phyloP scores from a whole-genome alignment of 2,329 filamentous ascomycete species.

The Bipolaris bicolor region DNA sequence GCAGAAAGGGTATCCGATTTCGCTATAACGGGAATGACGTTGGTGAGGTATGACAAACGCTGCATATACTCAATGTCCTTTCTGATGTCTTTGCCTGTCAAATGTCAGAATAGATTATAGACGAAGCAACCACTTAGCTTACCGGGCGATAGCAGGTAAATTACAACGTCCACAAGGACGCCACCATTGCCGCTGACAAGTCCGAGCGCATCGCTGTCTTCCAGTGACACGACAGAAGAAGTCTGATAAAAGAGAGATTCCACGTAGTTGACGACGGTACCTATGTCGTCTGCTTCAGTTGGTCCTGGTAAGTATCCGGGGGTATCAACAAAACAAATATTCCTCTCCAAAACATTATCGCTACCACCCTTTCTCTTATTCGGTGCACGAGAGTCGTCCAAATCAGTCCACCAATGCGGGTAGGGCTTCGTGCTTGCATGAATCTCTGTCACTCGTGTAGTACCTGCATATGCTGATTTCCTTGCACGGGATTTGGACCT shows the following conservation, averaged over 20 bases:
- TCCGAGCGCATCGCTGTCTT: constrained; percentile 75
- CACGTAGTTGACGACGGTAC: constrained; percentile 67
- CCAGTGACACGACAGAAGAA: constrained; percentile 65
- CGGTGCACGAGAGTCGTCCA: constrained; percentile 68
- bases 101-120: constrained; percentile 27
- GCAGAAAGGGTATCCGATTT: constrained; percentile 72
- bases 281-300: constrained; percentile 34
- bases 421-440: constrained; percentile 65
- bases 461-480: constrained; percentile 29
- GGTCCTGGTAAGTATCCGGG: constrained; percentile 64
- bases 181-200: constrained; percentile 83
- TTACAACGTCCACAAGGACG: constrained; percentile 79
- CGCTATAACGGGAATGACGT: constrained; percentile 82
- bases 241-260: constrained; percentile 71
- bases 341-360: constrained; percentile 83
- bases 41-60: constrained; percentile 74
- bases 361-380: constrained; percentile 69
- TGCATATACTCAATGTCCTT: constrained; percentile 75
- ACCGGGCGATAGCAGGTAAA: constrained; percentile 82
- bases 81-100: constrained; percentile 46
- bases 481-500: constrained; percentile 36
- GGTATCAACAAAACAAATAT: constrained; percentile 92
- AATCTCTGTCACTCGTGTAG: constrained; percentile 48
- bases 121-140: constrained; percentile 37
- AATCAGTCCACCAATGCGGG: constrained; percentile 86